Base-by-base conservation (phyloP, 345 rosid genomes). In the Conringia planisiliqua region DNA sequence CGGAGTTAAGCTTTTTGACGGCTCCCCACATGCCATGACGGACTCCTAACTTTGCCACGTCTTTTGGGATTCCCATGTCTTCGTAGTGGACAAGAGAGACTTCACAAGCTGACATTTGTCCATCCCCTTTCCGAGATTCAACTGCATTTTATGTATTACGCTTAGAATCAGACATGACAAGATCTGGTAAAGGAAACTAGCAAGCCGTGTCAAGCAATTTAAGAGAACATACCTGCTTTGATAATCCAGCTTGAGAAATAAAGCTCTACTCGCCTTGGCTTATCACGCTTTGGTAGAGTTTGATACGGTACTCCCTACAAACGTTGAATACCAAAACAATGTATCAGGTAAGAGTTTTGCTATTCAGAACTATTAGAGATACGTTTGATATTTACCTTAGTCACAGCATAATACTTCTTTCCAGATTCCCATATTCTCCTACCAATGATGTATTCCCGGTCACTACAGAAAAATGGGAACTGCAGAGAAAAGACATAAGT, bases 11-110 rank as follows among this genome's bases (percentile, higher is more conserved):
- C 77, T 92, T 95, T 83, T 89, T 95, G 47, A 90, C 88, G 0
- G 97, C 86, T 72, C 98, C 98, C 99, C 99, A 95, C 98, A 92
- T 92, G 60, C 94, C 99, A 70, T 89, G 99, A 9, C 98, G 91
- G 46, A 95, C 78, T 32, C 94, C 99, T 81, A 95, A 56, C 83
- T 92, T 95, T 1, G 98, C 99, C 42, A 95, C 97, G 10, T 95
- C 99, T 87, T 87, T 90, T 20, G 99, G 99, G 77, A 95, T 92
- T 29, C 97, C 98, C 99, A 95, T 90, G 80, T 95, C 99, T 82
- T 95, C 99, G 3, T 81, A 84, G 76, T 95, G 99, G 36, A 95
- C 83, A 16, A 95, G 93, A 29, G 83, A 78, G 10, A 95, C 98
- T 84, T 92, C 99, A 69, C 97, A 92, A 4, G 98, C 97, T 39